These are phyloP conservation scores for Dendrocalamus latiflorus DNA, from an alignment of 202 grass and related monocot species.

Conservation along the genomic window DNA sequence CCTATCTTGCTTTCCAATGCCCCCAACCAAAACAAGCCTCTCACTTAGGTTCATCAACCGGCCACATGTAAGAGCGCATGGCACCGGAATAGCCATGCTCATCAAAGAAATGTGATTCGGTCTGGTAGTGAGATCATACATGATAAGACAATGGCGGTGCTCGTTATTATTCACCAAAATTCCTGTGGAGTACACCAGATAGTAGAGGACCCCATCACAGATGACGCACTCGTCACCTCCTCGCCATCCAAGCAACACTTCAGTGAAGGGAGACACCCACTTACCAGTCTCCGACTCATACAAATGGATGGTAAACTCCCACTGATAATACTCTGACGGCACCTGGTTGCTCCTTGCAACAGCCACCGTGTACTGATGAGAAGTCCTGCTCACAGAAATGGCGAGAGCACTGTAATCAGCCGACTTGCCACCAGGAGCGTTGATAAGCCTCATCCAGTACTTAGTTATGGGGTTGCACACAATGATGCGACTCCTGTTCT, in stretches of 20 bases:
- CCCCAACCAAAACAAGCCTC: constrained; percentile 77
- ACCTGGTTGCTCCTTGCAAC: constrained; percentile 69
- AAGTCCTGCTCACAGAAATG: constrained; percentile 46
- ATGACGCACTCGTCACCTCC: constrained; percentile 86
- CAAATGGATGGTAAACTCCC: constrained; percentile 66
- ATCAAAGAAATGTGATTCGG: constrained; percentile 48
- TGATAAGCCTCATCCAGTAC: constrained; percentile 53
- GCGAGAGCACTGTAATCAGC: constrained; percentile 76
- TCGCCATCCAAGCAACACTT: constrained; percentile 61
- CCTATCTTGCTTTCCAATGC: constrained; percentile 87
- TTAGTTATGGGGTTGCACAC: constrained; percentile 87
- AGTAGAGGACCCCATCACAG: constrained; percentile 84
- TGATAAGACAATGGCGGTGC: constrained; percentile 64
- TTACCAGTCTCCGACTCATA: constrained; percentile 50
- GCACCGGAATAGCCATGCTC: constrained; percentile 68
- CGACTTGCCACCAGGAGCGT: constrained; percentile 42
- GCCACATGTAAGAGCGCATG: constrained; percentile 74
- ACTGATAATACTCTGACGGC: constrained; percentile 57
- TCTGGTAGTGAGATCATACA: constrained; percentile 67
- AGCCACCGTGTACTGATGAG: constrained; percentile 62
- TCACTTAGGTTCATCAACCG: constrained; percentile 75
- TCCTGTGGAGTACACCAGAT: constrained; percentile 70
- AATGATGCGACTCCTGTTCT: constrained; percentile 56
- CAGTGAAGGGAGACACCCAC: constrained; percentile 56
- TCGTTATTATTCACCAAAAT: constrained; percentile 50